phyloP scores from a whole-genome alignment of 257 asterid species.

The Solanum chiquidenum region DNA sequence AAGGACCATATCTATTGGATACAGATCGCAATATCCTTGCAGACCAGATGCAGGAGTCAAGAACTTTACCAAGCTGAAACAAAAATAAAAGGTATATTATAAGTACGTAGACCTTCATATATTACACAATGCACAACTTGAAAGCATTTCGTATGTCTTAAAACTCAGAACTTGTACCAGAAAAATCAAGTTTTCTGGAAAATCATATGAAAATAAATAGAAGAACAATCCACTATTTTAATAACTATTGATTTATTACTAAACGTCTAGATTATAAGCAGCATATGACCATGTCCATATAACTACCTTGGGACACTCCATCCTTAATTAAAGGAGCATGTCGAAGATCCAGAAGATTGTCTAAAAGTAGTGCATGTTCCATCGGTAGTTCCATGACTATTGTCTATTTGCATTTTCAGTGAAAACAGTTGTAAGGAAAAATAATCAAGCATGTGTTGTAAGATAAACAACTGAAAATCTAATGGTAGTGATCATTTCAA shows the following conservation, averaged over 20 bases:
- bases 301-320: too few species aligned
- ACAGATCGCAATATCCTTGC: slow-evolving; percentile 91
- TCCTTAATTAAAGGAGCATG: too few species aligned
- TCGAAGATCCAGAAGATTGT: too few species aligned
- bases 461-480: too few species aligned
- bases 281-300: too few species aligned
- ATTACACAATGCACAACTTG: background rate
- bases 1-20: slow-evolving; percentile 90
- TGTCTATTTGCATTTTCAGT: too few species aligned
- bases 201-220: background rate
- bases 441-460: too few species aligned
- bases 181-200: background rate
- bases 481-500: too few species aligned
- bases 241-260: background rate
- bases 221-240: background rate
- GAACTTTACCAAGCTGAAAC: slow-evolving; percentile 79
- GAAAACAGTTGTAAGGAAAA: too few species aligned
- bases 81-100: background rate
- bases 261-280: too few species aligned
- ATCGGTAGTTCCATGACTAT: too few species aligned
- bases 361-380: too few species aligned
- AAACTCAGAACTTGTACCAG: background rate
- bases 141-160: background rate
- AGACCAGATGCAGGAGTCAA: slow-evolving; percentile 62
- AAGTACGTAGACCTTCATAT: background rate